phyloP scores from a whole-genome alignment of 495 filamentous ascomycete genomes.

The Aspergillus conjunctus region DNA sequence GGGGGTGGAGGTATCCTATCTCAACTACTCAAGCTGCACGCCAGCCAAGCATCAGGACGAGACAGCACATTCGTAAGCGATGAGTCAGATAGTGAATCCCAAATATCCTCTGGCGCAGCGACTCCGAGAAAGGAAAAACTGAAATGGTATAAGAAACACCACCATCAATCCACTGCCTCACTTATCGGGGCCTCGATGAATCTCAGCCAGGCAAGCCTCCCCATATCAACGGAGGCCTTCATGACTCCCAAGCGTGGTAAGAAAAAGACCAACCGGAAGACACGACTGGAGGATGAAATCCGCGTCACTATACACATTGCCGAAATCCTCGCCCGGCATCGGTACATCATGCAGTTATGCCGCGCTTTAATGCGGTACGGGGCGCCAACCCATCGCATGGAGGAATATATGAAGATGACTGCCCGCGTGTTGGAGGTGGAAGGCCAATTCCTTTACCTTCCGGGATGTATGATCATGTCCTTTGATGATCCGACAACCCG shows the following conservation, averaged over 20 bases:
- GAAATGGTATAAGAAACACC: conserved; percentile 67
- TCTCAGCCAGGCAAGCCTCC: conserved; percentile 39
- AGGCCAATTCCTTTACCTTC: conserved; percentile 88
- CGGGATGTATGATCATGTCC: conserved; percentile 93
- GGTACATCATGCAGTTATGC: conserved; percentile 85
- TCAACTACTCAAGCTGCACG: conserved; percentile 44
- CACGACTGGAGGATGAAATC: conserved; percentile 62
- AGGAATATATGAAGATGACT: conserved; percentile 90
- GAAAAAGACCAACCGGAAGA: conserved; percentile 39
- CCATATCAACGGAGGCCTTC: conserved; percentile 33
- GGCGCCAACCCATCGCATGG: conserved; percentile 76
- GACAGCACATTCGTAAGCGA: conserved; percentile 42
- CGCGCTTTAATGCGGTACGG: conserved; percentile 84
- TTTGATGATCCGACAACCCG: conserved; percentile 90
- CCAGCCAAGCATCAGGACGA: conserved; percentile 31
- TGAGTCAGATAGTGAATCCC: conserved; percentile 45
- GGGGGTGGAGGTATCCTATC: conserved; percentile 45
- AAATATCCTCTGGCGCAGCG: conserved; percentile 47
- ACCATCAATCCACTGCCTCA: conserved; percentile 46
- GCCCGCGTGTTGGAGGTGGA: conserved; percentile 86
- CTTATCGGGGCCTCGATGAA: conserved; percentile 54
- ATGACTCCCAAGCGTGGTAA: conserved; percentile 36
- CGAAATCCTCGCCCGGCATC: conserved; percentile 79
- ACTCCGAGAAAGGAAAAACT: conserved; percentile 60
- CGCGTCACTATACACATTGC: conserved; percentile 88